Conservation (phyloP, 208 protist species). For the Wallacemonas sp. region DNA sequence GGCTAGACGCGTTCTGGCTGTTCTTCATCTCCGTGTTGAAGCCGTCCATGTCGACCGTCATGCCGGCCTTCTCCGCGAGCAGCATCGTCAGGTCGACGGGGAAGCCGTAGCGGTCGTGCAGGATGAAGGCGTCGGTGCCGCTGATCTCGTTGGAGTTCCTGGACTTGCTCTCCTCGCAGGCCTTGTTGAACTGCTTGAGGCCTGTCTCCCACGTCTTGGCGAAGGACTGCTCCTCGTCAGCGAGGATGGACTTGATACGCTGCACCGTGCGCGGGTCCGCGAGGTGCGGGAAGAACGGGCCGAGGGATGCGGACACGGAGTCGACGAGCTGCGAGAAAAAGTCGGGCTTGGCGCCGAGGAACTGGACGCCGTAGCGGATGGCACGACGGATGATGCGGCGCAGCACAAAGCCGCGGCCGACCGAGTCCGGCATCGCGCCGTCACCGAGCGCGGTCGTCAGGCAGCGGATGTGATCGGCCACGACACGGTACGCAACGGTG, state of each 20-base stretch:
- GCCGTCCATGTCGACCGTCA: conserved; percentile 85
- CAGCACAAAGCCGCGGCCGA: conserved; percentile 97
- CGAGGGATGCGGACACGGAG: conserved; percentile 89
- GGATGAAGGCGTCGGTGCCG: conserved; percentile 90
- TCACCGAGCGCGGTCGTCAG: conserved; percentile 97
- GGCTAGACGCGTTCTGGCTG: conserved; percentile 63
- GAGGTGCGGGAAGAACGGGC: conserved; percentile 96
- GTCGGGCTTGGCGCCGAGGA: conserved; percentile 91
- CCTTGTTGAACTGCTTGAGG: conserved; percentile 92
- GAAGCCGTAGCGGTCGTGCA: conserved; percentile 98
- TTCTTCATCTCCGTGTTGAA: conserved; percentile 89
- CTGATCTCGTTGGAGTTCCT: conserved; percentile 68
- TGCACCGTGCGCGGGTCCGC: conserved; percentile 70
- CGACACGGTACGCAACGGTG: conserved; percentile 97
- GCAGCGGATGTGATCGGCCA: conserved; percentile 99
- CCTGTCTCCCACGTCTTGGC: conserved; percentile 95
- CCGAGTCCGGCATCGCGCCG: conserved; percentile 94
- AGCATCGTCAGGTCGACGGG: conserved; percentile 97
- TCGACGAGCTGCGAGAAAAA: conserved; percentile 95
- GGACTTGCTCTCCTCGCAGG: conserved; percentile 69
- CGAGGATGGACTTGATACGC: conserved; percentile 90
- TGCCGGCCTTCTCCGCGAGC: conserved; percentile 96
- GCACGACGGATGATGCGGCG: conserved; percentile 97
- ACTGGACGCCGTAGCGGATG: conserved; percentile 96
- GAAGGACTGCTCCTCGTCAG: conserved; percentile 97